Percentiles rank a stretch among this genome's conserved stretches.
These are phyloP conservation scores for Nicotiana tomentosiformis DNA, from an alignment of 257 asterid genomes.

Conservation along the genomic window DNA sequence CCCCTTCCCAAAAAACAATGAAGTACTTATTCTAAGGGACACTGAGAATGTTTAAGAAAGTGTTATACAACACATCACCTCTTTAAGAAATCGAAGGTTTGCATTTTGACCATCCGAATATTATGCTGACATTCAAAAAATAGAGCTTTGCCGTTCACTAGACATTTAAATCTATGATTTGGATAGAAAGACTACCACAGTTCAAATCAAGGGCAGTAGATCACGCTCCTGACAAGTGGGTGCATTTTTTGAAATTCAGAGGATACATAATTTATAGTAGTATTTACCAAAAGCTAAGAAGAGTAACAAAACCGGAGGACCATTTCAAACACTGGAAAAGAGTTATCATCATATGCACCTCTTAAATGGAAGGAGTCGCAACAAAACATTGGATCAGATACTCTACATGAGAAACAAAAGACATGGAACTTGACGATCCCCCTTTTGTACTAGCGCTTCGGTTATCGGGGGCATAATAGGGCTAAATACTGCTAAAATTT, in stretches of 20 bases:
- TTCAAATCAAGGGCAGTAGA: neutral
- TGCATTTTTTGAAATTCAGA: neutral
- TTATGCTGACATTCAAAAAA: neutral
- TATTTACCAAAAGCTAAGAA: neutral
- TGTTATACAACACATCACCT: neutral
- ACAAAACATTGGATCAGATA: neutral
- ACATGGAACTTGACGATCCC: neutral
- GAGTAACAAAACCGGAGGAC: neutral
- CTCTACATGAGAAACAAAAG: neutral
- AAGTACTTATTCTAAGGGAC: neutral
- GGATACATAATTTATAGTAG: neutral
- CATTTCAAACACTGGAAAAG: neutral
- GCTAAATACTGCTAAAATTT: neutral
- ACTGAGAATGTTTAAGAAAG: neutral
- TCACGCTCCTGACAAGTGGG: neutral
- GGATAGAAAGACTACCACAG: neutral
- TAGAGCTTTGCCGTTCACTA: neutral
- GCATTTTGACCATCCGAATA: neutral
- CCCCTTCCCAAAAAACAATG: no score
- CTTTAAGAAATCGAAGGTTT: neutral
- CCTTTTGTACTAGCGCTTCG: neutral
- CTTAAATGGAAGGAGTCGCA: neutral
- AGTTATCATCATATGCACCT: neutral
- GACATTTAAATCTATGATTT: neutral
- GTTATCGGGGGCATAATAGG: neutral